Conservation (phyloP, 129 eudicot genomes). For the Helianthus annuus region HanXRQr2.0-SUNRISE NC_035442.2:169634657-169635156, state of each 20-base stretch:
- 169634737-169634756: slow-evolving; percentile 42
- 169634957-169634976: too few species aligned
- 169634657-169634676: background rate
- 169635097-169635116: background rate
- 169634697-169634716: slow-evolving; percentile 63
- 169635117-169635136: too few species aligned
- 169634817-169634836: slow-evolving; percentile 51
- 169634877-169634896: background rate
- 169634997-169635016: too few species aligned
- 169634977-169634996: too few species aligned
- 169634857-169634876: slow-evolving; percentile 45
- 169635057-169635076: too few species aligned
- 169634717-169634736: slow-evolving; percentile 68
- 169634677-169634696: slow-evolving; percentile 70
- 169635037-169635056: too few species aligned
- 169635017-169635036: too few species aligned
- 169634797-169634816: slow-evolving; percentile 53
- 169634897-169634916: slow-evolving; percentile 22
- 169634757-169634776: slow-evolving; percentile 45
- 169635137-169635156: too few species aligned
- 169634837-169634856: slow-evolving; percentile 58
- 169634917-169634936: slow-evolving; percentile 9
- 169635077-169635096: slow-evolving; percentile 24
- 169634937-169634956: too few species aligned
- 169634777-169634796: slow-evolving; percentile 45